A percentile compares a stretch with the other conserved stretches of the same genome.
Evolutionary conservation across 1,284 basidiomycete genomes (phyloP).

Genomic region (Fomitopsis pinicola): DNA sequence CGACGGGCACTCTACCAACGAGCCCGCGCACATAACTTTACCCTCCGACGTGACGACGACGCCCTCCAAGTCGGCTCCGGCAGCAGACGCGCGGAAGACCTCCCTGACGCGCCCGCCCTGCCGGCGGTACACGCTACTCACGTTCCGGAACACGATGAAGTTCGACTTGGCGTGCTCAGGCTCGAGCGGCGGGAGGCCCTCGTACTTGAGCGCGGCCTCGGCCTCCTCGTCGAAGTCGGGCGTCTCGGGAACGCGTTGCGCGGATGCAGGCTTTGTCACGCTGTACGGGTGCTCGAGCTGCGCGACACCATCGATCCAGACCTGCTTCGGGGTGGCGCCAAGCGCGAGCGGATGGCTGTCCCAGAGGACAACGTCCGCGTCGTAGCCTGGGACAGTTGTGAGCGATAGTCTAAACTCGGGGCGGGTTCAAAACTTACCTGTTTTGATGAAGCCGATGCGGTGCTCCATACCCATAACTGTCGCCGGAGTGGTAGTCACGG

Average conservation of each 20-base stretch:
- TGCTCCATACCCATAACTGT: slow-evolving; percentile 60
- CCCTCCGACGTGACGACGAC: slow-evolving; percentile 40
- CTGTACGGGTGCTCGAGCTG: slow-evolving; percentile 45
- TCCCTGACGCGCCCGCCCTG: slow-evolving; percentile 14
- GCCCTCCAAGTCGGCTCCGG: slow-evolving; percentile 10
- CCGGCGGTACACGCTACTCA: slow-evolving; percentile 39
- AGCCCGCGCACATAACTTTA: slow-evolving; percentile 38
- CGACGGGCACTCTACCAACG: slow-evolving; percentile 14
- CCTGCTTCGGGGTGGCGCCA: slow-evolving; percentile 66
- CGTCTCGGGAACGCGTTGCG: slow-evolving; percentile 49
- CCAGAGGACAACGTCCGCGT: slow-evolving; percentile 81
- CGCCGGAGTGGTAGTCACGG: slow-evolving; percentile 63
- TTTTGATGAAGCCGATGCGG: slow-evolving; percentile 56
- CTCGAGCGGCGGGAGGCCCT: slow-evolving; percentile 61
- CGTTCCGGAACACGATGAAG: slow-evolving; percentile 54
- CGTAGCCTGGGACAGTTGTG: neutral
- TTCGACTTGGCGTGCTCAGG: slow-evolving; percentile 31
- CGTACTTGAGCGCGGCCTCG: slow-evolving; percentile 46
- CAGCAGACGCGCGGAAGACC: slow-evolving; percentile 12
- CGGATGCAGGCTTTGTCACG: slow-evolving; percentile 42
- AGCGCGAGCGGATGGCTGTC: slow-evolving; percentile 81
- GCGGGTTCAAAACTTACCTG: slow-evolving; percentile 33
- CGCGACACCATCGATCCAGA: slow-evolving; percentile 65
- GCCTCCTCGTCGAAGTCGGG: slow-evolving; percentile 65
- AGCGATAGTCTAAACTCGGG: too few species aligned